phyloP scores from a whole-genome alignment of 352 stramenopile species.

The Pythium brassicae region DNA sequence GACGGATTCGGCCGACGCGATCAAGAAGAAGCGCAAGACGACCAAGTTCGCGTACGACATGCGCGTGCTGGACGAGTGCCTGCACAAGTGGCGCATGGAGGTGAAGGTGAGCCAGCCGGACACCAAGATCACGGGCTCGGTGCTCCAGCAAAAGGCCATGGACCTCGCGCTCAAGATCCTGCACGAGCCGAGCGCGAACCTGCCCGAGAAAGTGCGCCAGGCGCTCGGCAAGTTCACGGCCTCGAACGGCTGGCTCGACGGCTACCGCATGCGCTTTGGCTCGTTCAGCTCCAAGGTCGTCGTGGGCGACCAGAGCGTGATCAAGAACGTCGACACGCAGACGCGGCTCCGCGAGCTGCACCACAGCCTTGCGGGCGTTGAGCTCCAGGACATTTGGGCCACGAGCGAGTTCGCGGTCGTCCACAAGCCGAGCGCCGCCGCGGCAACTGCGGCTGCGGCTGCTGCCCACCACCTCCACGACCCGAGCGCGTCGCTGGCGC shows the following conservation, averaged over 20 bases:
- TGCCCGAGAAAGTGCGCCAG: conserved; percentile 73
- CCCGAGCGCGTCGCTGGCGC: not conserved
- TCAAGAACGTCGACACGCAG: conserved; percentile 84
- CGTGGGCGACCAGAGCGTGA: conserved; percentile 48
- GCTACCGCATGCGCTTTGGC: conserved; percentile 79
- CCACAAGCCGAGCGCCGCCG: conserved; percentile 55
- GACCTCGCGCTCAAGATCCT: conserved; percentile 75
- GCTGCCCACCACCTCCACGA: conserved; percentile 6
- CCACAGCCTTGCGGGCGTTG: conserved; percentile 51
- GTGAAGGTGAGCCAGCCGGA: conserved; percentile 75
- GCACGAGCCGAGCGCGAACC: conserved; percentile 57
- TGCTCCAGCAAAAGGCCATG: conserved; percentile 83
- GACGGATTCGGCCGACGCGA: conserved; percentile 80
- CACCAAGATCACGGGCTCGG: conserved; percentile 72
- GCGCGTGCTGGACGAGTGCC: conserved; percentile 72
- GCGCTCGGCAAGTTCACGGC: conserved; percentile 71
- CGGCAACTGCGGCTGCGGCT: too few relatives aligned
- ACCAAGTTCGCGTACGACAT: conserved; percentile 84
- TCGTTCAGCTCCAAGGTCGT: conserved; percentile 78
- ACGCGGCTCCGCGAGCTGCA: conserved; percentile 81
- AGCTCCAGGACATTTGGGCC: conserved; percentile 79
- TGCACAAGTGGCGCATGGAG: conserved; percentile 88
- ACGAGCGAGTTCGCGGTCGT: conserved; percentile 68
- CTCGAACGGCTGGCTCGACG: conserved; percentile 83
- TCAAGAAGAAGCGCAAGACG: conserved; percentile 86